phyloP scores from a whole-genome alignment of 2,329 filamentous ascomycete genomes.

The Colletotrichum sansevieriae region DNA sequence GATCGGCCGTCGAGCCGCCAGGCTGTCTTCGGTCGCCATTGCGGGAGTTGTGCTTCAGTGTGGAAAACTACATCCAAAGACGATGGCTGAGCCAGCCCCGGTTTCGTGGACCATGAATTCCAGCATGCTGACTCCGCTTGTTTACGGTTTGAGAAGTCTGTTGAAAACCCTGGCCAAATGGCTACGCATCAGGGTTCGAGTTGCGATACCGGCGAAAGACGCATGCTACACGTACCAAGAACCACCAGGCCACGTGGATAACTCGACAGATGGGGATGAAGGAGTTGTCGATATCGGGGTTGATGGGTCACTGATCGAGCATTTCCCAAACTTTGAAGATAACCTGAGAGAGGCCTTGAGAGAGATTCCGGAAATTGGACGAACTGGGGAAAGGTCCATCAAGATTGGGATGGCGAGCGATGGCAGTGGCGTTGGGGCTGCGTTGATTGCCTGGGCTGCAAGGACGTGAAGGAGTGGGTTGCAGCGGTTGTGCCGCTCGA shows the following conservation, averaged over 20 bases:
- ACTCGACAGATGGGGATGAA: constrained; percentile 45
- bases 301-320: constrained; percentile 79
- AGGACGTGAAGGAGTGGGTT: not conserved
- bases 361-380: constrained; percentile 72
- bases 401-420: constrained; percentile 80
- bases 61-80: constrained; percentile 29
- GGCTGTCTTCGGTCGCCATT: constrained; percentile 44
- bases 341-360: constrained; percentile 74
- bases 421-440: constrained; percentile 78
- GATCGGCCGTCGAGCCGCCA: constrained; percentile 43
- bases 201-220: not conserved
- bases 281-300: constrained; percentile 75
- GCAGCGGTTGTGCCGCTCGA: too few species aligned
- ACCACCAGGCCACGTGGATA: too few species aligned
- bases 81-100: not conserved
- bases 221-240: not conserved
- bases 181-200: constrained; percentile 1
- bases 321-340: constrained; percentile 77
- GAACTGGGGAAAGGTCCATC: constrained; percentile 72
- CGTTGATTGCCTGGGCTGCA: constrained; percentile 69
- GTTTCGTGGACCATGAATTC: not conserved
- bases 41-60: constrained; percentile 45
- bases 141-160: constrained; percentile 18
- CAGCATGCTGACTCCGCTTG: constrained; percentile 11
- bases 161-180: constrained; percentile 21